Evolutionary conservation across 1,284 basidiomycete species (phyloP).

Genomic region (Tilletia setariae): DNA sequence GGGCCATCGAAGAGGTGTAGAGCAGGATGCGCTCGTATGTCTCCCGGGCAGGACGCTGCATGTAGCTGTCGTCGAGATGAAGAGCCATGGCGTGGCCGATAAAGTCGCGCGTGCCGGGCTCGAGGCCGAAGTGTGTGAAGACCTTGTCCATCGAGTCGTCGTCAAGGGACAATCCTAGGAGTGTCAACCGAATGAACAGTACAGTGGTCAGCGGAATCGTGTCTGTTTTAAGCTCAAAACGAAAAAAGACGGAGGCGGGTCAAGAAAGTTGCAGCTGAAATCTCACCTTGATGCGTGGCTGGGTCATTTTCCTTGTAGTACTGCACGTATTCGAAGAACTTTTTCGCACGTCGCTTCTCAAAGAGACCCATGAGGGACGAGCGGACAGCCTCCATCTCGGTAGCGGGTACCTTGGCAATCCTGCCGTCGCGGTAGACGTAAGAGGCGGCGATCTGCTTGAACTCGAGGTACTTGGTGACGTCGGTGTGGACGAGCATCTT

Average conservation of each 20-base stretch:
- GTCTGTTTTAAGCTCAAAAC: too few relatives aligned
- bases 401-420: conserved; percentile 97
- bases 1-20: conserved; percentile 97
- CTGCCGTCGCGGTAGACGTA: conserved; percentile 95
- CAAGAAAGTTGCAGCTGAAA: neutral
- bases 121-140: conserved; percentile 95
- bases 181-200: too few relatives aligned
- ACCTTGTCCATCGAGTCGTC: conserved; percentile 57
- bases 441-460: conserved; percentile 98
- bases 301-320: conserved; percentile 92
- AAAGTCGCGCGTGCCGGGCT: conserved; percentile 97
- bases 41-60: conserved; percentile 81
- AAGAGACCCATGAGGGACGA: conserved; percentile 96
- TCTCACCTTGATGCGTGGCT: conserved; percentile 82
- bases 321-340: conserved; percentile 98
- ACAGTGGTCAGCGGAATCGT: too few relatives aligned
- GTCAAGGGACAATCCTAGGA: conserved; percentile 45
- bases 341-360: conserved; percentile 96
- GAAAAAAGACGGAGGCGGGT: neutral
- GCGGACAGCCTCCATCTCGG: conserved; percentile 93
- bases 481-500: conserved; percentile 99
- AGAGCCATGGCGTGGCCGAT: conserved; percentile 99
- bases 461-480: conserved; percentile 97
- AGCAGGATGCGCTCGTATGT: conserved; percentile 93
- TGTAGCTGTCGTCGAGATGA: conserved; percentile 89